Base-by-base conservation (phyloP, 345 rosid genomes). In the Eucalyptus shirleyi region DNA sequence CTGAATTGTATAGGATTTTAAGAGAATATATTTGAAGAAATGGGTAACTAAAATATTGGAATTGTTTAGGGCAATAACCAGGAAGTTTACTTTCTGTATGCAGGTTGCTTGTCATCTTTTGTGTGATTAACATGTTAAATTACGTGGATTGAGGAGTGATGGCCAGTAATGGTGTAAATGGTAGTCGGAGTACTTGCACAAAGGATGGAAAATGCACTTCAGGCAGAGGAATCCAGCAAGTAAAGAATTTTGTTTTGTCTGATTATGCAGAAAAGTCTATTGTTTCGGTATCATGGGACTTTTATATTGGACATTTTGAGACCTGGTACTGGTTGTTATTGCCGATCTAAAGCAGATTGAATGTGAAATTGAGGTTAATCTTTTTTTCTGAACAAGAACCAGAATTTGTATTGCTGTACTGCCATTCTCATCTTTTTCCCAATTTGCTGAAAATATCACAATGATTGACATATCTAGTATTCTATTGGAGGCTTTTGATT, bases 81-180 rank as follows among this genome's bases (percentile, higher is more conserved):
- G 65, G 37, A 86, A 19, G 6, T 53, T 86, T 51, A 18, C 60
- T 50, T 44, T 45, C 24, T 9, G 83, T 86, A 69, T 94, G 91
- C 93, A 98, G 99, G 95, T 91, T 98, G 81, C 96, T 97, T 18
- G 32, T 95, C 12, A 94, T 98, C 53, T 95, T 98, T 92, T 97
- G 99, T 91, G 91, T 97, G 55, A 92, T 96, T 88, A 98, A 95
- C 93, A 83, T 98, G 96, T 86, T 97, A 86, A 98, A 98, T 93
- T 95, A 97, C 45, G 93, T 97, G 90, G 99, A 98, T 92, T 95
- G 99, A 92, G 99, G 99, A 92, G 97, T 94, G 9, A 98, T 97
- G 42, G 99, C 99, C 5, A 98, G 99, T 89, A 98, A 98, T 91
- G 98, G 99, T 86, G 99, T 98, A 53, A 98, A 98, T 88, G 99